Percentiles rank a stretch among this genome's conserved stretches.
Conservation (phyloP, 164 flowering plant genomes). For the Nelumbo lutea region DNA sequence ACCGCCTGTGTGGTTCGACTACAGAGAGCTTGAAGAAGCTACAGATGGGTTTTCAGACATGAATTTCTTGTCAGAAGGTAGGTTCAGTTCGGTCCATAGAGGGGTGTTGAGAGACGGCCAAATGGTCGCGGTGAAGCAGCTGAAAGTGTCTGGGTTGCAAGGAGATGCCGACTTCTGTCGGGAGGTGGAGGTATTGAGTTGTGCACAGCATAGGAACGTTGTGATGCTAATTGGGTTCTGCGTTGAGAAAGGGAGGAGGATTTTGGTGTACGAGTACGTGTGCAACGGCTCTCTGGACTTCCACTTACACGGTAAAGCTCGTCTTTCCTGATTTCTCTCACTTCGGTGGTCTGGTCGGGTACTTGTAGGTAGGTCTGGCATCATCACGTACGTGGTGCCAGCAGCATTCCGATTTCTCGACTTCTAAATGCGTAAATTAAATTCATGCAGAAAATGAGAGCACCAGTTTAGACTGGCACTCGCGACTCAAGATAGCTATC, state of each 20-base stretch:
- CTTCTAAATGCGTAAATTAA: neutral
- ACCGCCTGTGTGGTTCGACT: constrained; percentile 68
- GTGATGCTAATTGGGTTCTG: constrained; percentile 90
- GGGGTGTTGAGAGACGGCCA: constrained; percentile 73
- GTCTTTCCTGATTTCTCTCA: neutral
- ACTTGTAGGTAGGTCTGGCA: neutral
- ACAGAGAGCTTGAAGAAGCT: constrained; percentile 64
- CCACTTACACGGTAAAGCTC: constrained; percentile 65
- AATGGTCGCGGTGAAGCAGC: constrained; percentile 81
- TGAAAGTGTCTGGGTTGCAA: constrained; percentile 51
- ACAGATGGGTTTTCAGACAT: constrained; percentile 67
- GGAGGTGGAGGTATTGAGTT: constrained; percentile 79
- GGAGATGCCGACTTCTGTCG: constrained; percentile 75
- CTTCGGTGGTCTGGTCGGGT: neutral
- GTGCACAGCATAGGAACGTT: constrained; percentile 94
- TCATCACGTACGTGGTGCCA: neutral
- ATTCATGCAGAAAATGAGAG: constrained; percentile 33
- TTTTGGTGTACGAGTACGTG: constrained; percentile 80
- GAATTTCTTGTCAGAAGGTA: constrained; percentile 73
- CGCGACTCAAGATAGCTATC: constrained; percentile 67
- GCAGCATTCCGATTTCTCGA: neutral
- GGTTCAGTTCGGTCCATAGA: constrained; percentile 69
- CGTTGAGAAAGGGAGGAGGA: constrained; percentile 50
- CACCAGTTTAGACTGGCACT: constrained; percentile 48
- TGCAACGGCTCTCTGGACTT: constrained; percentile 87